Evolutionary conservation across 73 alveolate species (phyloP).

Genomic region (Symbiodinium natans): DNA sequence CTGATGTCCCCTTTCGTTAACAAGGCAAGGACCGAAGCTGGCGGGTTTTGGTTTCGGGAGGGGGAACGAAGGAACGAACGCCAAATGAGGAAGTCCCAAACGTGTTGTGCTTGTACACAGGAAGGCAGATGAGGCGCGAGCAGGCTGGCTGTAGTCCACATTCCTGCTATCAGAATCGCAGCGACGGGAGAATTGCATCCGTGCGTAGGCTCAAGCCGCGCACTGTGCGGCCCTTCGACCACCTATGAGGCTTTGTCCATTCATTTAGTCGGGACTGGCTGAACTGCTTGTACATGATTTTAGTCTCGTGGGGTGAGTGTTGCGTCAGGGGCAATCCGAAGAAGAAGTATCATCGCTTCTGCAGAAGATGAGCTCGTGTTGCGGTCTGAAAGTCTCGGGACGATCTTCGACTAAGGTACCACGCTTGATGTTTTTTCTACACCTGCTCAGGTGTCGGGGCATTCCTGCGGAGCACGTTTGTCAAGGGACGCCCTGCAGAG

Average conservation of each 20-base stretch:
- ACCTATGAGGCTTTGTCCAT: neutral
- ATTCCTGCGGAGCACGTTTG: slow-evolving; percentile 71
- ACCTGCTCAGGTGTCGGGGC: slow-evolving; percentile 59
- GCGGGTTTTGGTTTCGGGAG: no score
- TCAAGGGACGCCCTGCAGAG: slow-evolving; percentile 81
- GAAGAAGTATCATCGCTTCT: slow-evolving; percentile 62
- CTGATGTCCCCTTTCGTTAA: no score
- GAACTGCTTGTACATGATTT: no score
- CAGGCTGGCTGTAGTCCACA: no score
- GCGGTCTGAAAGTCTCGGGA: neutral
- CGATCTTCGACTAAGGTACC: neutral
- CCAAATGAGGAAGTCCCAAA: no score
- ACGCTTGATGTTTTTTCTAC: neutral
- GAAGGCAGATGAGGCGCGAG: neutral
- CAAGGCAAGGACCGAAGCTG: no score
- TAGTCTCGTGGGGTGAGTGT: neutral
- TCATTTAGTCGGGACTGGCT: no score
- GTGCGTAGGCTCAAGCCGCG: neutral
- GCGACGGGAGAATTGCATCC: no score
- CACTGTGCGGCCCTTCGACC: neutral
- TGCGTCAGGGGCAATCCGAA: slow-evolving; percentile 43
- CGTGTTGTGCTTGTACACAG: no score
- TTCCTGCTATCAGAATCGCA: no score
- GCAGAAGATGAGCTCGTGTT: slow-evolving; percentile 62
- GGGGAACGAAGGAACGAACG: no score